Conservation (phyloP, 768 basidiomycete genomes). For the Cystofilobasidium macerans region DNA sequence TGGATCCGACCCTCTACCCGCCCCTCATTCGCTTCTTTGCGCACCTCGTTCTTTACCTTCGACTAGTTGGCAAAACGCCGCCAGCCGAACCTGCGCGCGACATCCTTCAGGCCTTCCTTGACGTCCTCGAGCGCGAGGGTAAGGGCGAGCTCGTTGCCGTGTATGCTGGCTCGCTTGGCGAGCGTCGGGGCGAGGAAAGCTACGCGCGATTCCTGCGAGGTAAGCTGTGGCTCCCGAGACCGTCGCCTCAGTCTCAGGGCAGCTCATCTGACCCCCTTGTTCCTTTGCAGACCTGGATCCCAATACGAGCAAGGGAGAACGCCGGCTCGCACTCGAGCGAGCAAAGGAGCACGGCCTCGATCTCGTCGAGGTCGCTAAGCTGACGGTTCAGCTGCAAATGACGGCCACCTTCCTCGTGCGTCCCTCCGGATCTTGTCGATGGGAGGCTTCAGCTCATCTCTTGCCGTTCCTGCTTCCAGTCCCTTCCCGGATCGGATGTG, state of each 20-base stretch:
- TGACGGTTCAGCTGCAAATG: constrained; percentile 55
- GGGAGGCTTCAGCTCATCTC: neutral
- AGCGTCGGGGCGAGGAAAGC: constrained; percentile 74
- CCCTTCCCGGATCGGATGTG: constrained; percentile 31
- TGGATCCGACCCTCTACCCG: constrained; percentile 43
- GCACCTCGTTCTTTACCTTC: constrained; percentile 78
- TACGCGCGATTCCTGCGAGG: constrained; percentile 77
- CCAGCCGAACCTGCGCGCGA: constrained; percentile 64
- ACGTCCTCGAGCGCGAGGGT: constrained; percentile 72
- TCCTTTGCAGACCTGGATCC: constrained; percentile 35
- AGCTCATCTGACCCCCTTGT: neutral
- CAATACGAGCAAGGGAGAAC: constrained; percentile 45
- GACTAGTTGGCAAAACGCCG: constrained; percentile 63
- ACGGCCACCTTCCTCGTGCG: constrained; percentile 46
- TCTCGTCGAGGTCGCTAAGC: constrained; percentile 62
- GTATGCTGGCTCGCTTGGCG: constrained; percentile 81
- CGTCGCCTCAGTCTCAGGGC: neutral
- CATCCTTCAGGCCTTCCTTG: constrained; percentile 79
- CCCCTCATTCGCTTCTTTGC: constrained; percentile 65
- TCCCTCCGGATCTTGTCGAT: constrained; percentile 1
- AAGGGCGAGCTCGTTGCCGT: constrained; percentile 77
- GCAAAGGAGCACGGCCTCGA: constrained; percentile 79
- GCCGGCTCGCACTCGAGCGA: constrained; percentile 57
- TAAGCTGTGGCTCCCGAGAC: constrained; percentile 27
- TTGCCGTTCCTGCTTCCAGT: constrained; percentile 20